Percentiles rank a stretch among this genome's conserved stretches.
Conservation (phyloP, 2,329 filamentous ascomycete genomes). For the Dactylonectria macrodidyma region DNA sequence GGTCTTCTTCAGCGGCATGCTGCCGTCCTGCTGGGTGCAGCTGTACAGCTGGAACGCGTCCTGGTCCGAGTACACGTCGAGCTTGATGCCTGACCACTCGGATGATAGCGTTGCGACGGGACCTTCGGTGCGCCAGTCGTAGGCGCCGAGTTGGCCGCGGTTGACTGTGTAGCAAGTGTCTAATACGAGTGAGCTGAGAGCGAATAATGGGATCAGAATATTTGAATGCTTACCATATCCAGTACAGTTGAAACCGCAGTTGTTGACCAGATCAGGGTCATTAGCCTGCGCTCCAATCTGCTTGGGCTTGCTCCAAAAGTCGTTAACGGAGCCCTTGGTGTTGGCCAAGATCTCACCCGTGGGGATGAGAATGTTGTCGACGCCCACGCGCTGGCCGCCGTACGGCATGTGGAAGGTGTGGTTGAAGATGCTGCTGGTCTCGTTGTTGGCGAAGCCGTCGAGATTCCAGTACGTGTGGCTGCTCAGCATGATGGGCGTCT, state of each 20-base stretch:
- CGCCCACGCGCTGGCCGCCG: slow-evolving; percentile 76
- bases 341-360: slow-evolving; percentile 84
- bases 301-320: slow-evolving; percentile 88
- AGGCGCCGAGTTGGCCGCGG: slow-evolving; percentile 69
- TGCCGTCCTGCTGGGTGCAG: slow-evolving; percentile 83
- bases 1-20: slow-evolving; percentile 76
- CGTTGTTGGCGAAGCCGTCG: slow-evolving; percentile 82
- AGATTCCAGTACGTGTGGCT: slow-evolving; percentile 86
- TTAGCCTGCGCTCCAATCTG: slow-evolving; percentile 80
- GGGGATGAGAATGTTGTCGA: slow-evolving; percentile 81
- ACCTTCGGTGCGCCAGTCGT: slow-evolving; percentile 73
- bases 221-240: slow-evolving; percentile 78
- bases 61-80: slow-evolving; percentile 88
- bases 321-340: slow-evolving; percentile 77
- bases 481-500: slow-evolving; percentile 87
- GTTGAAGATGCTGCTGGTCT: slow-evolving; percentile 76
- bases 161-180: slow-evolving; percentile 80
- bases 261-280: slow-evolving; percentile 73
- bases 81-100: slow-evolving; percentile 83
- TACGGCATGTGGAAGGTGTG: slow-evolving; percentile 83
- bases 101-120: slow-evolving; percentile 79
- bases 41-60: slow-evolving; percentile 91
- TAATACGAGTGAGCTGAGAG: slow-evolving; percentile 42
- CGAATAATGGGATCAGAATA: not conserved
- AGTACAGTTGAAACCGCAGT: slow-evolving; percentile 86